These are phyloP conservation scores for Aspergillus arachidicola DNA, from an alignment of 2,329 filamentous ascomycete genomes.

Conservation along the genomic window DNA sequence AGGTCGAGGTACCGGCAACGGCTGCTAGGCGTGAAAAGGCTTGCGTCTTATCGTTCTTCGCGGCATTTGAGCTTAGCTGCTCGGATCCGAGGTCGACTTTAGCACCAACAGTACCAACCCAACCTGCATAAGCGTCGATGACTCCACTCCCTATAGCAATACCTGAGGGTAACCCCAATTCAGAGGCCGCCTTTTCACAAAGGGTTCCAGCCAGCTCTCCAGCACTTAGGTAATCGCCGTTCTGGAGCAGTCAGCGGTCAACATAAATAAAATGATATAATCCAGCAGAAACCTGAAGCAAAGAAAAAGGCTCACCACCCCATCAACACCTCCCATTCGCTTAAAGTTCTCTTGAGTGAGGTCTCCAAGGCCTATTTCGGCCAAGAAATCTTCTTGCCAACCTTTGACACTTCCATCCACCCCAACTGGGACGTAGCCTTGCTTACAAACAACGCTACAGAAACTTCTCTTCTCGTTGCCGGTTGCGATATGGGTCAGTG, in stretches of 20 bases:
- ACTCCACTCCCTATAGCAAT: conserved; percentile 95
- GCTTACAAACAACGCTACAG: conserved; percentile 96
- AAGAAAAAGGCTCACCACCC: conserved; percentile 73
- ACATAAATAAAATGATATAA: neutral
- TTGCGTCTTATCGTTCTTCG: conserved; percentile 85
- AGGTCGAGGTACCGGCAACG: conserved; percentile 95
- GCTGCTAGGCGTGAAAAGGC: conserved; percentile 91
- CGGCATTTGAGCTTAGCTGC: conserved; percentile 66
- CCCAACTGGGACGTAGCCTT: conserved; percentile 94
- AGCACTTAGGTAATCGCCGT: conserved; percentile 85
- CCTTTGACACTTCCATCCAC: conserved; percentile 97
- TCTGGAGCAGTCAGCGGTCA: conserved; percentile 57
- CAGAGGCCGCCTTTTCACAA: conserved; percentile 77
- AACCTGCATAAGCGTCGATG: conserved; percentile 97
- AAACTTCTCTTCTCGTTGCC: conserved; percentile 90
- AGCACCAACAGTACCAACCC: conserved; percentile 98
- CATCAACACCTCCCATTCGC: conserved; percentile 90
- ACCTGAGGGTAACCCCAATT: conserved; percentile 81
- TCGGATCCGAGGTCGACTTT: conserved; percentile 77
- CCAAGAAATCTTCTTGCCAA: conserved; percentile 95
- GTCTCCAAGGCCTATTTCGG: conserved; percentile 82
- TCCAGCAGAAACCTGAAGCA: conserved; percentile 10
- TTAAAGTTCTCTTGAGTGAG: conserved; percentile 84
- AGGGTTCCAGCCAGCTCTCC: conserved; percentile 87
- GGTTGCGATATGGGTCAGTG: conserved; percentile 90